Evolutionary conservation across 2,329 filamentous ascomycete species (phyloP).

Genomic region (Balansia obtecta): DNA sequence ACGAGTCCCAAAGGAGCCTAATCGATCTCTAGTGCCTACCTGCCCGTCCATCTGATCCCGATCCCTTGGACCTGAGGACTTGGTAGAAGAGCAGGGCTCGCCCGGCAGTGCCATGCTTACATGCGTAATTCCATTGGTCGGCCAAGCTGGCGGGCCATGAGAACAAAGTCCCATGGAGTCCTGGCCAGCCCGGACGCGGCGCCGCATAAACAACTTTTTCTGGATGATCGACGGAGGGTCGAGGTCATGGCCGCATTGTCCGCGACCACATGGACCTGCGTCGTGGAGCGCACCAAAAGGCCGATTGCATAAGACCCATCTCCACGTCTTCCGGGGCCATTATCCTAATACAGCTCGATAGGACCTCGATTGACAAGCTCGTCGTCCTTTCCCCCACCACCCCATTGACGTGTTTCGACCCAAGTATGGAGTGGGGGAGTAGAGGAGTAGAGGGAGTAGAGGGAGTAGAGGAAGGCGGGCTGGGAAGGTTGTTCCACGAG

Average conservation of each 20-base stretch:
- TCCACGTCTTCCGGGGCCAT: not conserved
- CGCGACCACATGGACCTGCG: conserved; percentile 5
- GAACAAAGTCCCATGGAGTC: no score
- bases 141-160: conserved; percentile 1
- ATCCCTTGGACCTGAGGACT: not conserved
- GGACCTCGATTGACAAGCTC: no score
- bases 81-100: no score
- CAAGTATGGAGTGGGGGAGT: not conserved
- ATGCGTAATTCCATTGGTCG: not conserved
- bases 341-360: not conserved
- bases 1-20: not conserved
- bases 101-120: no score
- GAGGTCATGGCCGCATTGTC: not conserved
- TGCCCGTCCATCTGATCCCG: not conserved
- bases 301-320: conserved; percentile 1
- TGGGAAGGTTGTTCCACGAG: no score
- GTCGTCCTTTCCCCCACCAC: not conserved
- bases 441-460: no score
- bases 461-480: no score
- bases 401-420: not conserved
- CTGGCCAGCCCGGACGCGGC: not conserved
- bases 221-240: not conserved
- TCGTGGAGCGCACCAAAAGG: conserved; percentile 4
- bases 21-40: not conserved
- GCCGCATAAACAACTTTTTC: not conserved